Evolutionary conservation across 1,139 yeast genomes (phyloP), one percentile per base, ranked within the genome.

Genomic region (Candida sp.): DNA sequence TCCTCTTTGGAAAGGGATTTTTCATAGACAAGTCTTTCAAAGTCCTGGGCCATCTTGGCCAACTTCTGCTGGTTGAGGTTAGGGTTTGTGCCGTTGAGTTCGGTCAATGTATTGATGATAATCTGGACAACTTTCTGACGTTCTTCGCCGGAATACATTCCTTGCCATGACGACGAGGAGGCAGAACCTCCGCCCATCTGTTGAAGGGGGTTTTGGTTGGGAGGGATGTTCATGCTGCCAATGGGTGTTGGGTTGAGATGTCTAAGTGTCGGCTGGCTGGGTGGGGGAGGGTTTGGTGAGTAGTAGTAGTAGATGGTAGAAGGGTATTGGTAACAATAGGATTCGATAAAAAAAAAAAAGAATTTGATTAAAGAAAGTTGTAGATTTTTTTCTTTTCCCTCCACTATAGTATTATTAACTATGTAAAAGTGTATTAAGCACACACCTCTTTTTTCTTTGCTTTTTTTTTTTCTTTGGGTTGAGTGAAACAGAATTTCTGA

Each of bases 71-170:
- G 69, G 56, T 75, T 75, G 54, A 68, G 73, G 54, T 62, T 68
- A 42, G 68, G 59, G 54, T 63, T 69, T 41, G 68, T 55, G 26
- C 66, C 69, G 54, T 72, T 80, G 51, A 75, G 66, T 42, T 75
- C 80, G 52, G 72, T 70, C 47, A 77, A 66, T 3, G 80, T 70
- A 44, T 67, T 67, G 51, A 77, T 65, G 12, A 77, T 66, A 40
- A 75, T 66, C 52, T 69, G 76, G 27, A 77, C 76, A 35, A 76
- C 77, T 54, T 71, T 73, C 54, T 75, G 81, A 38, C 82, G 66
- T 59, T 77, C 81, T 28, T 66, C 62, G 28, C 67, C 69, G 32
- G 76, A 63, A 54, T 73, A 75, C 63, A 70, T 59, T 41, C 73
- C 62, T 54, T 75, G 80, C 81, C 81, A 77, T 7, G 49, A 34